Percentiles rank a stretch among this genome's conserved stretches.
phyloP scores from a whole-genome alignment of 768 basidiomycete species.

The Kwoniella shandongensis region DNA sequence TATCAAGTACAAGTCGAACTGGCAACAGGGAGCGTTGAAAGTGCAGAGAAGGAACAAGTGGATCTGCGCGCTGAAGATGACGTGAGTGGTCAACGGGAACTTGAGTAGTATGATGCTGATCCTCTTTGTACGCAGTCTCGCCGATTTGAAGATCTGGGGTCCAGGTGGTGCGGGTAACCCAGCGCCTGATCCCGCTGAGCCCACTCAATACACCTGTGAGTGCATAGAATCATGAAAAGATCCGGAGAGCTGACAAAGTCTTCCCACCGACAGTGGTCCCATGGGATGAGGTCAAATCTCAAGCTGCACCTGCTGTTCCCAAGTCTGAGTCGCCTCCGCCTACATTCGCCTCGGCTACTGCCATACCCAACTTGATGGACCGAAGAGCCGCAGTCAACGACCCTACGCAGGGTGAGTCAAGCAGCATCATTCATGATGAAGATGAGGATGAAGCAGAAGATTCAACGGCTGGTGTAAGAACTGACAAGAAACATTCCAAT shows the following conservation, averaged over 20 bases:
- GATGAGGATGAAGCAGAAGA: neutral
- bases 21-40: slow-evolving; percentile 69
- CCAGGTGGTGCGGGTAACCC: slow-evolving; percentile 56
- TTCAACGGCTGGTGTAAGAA: neutral
- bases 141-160: slow-evolving; percentile 66
- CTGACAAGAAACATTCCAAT: neutral
- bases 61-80: slow-evolving; percentile 79
- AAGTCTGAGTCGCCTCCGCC: slow-evolving; percentile 51
- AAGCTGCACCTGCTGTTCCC: slow-evolving; percentile 37
- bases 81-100: slow-evolving; percentile 55
- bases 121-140: slow-evolving; percentile 24
- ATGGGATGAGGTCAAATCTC: slow-evolving; percentile 61
- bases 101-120: neutral
- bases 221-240: neutral
- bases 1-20: slow-evolving; percentile 80
- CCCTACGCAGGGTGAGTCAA: slow-evolving; percentile 35
- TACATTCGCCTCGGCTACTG: slow-evolving; percentile 48
- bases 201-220: slow-evolving; percentile 62
- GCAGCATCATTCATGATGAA: neutral
- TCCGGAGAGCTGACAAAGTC: neutral
- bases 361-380: slow-evolving; percentile 57
- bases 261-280: slow-evolving; percentile 59
- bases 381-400: slow-evolving; percentile 59
- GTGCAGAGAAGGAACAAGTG: slow-evolving; percentile 85
- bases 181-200: slow-evolving; percentile 56